A percentile compares a stretch with the other conserved stretches of the same genome.
phyloP scores from a whole-genome alignment of 805 yeast genomes.

The Sugiyamaella lignohabitans region DNA sequence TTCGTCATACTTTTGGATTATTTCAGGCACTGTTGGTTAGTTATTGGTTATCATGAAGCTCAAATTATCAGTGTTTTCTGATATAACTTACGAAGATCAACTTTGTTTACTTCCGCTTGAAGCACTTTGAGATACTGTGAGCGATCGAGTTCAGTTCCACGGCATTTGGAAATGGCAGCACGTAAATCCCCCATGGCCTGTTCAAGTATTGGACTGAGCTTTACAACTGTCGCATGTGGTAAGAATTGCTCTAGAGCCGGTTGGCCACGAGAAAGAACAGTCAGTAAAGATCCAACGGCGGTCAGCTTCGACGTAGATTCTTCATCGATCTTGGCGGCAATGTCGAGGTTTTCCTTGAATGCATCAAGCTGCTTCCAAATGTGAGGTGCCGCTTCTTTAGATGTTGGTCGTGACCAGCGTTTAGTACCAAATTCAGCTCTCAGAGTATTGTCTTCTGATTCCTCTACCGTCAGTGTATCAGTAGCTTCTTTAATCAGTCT shows the following conservation, averaged over 20 bases:
- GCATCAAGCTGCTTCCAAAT: conserved; percentile 38
- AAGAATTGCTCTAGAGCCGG: conserved; percentile 25
- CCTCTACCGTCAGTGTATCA: conserved; percentile 44
- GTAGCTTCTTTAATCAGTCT: conserved; percentile 41
- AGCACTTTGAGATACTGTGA: conserved; percentile 19
- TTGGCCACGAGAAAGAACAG: conserved; percentile 37
- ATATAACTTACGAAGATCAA: conserved; percentile 7
- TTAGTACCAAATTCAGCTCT: conserved; percentile 46
- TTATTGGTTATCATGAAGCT: no score
- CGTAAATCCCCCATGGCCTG: conserved; percentile 30
- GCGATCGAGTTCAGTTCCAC: conserved; percentile 22
- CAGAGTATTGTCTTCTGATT: conserved; percentile 48
- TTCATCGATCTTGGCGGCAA: conserved; percentile 59
- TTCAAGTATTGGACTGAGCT: conserved; percentile 33
- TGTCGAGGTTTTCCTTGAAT: conserved; percentile 43
- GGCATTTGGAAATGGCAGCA: conserved; percentile 18
- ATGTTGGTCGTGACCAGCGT: conserved; percentile 47
- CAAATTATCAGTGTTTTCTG: neutral
- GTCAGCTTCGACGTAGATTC: conserved; percentile 42
- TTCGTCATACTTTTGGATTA: conserved; percentile 6
- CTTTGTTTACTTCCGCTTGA: conserved; percentile 5
- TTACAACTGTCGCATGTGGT: conserved; percentile 31
- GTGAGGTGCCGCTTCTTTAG: conserved; percentile 40
- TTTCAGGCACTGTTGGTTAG: conserved; percentile 1
- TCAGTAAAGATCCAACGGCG: conserved; percentile 43